Percentiles rank a stretch among this genome's conserved stretches.
Evolutionary conservation across 2,329 filamentous ascomycete species (phyloP).

Genomic region (Botryotinia narcissicola): DNA sequence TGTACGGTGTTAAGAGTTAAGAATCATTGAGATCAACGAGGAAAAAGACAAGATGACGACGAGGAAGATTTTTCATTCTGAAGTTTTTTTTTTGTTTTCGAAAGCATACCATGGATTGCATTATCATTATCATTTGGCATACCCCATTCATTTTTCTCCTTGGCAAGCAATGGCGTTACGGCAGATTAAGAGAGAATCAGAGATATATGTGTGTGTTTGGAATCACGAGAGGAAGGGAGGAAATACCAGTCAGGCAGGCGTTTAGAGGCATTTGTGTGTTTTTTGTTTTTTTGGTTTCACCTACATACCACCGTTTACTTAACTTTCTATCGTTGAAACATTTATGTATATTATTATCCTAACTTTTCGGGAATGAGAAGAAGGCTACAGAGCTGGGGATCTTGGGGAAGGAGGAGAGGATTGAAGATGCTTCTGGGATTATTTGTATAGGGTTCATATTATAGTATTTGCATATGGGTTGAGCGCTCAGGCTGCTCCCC

Average conservation of each 20-base stretch:
- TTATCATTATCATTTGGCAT: conserved; percentile 13
- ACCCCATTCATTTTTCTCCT: conserved; percentile 2
- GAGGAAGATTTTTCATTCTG: conserved; percentile 1
- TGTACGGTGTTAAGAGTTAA: not conserved
- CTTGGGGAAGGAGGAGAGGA: not conserved
- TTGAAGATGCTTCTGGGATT: not conserved
- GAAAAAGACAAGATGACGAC: not conserved
- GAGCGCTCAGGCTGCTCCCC: conserved; percentile 15
- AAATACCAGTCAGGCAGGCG: conserved; percentile 16
- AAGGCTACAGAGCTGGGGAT: not conserved
- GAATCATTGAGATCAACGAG: conserved; percentile 13
- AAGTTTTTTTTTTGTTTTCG: not conserved
- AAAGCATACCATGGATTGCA: conserved; percentile 1
- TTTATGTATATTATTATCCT: conserved; percentile 8
- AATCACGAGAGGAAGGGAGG: conserved; percentile 7
- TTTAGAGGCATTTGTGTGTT: conserved; percentile 3
- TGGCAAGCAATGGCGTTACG: conserved; percentile 10
- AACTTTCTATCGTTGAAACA: not conserved
- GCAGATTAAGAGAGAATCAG: conserved; percentile 1
- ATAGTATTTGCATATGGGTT: conserved; percentile 15
- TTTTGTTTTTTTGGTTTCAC: not conserved
- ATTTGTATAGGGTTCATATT: not conserved
- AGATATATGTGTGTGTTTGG: conserved; percentile 1
- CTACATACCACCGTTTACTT: conserved; percentile 6
- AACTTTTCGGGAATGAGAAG: not conserved